Evolutionary conservation across 179 eudicot species (phyloP).

Genomic region (Spergularia azorica): DNA sequence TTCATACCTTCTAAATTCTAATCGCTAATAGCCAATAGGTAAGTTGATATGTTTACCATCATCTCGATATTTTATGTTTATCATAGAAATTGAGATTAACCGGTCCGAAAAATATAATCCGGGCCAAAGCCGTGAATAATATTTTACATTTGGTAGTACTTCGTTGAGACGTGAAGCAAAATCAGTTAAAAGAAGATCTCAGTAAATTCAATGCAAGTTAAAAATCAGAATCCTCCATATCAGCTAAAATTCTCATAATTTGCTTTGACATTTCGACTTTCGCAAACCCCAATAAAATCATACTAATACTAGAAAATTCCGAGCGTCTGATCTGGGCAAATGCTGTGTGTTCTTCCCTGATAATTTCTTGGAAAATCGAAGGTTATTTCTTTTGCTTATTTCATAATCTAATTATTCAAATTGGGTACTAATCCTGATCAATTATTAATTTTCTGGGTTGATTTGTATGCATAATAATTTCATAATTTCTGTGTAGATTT

Average conservation of each 20-base stretch:
- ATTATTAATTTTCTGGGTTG: not conserved
- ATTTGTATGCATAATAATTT: not conserved
- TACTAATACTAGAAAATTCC: not conserved
- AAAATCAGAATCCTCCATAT: not conserved
- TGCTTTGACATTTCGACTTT: constrained; percentile 14
- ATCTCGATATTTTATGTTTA: no score
- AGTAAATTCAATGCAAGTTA: not conserved
- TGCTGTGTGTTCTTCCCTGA: not conserved
- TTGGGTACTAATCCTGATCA: not conserved
- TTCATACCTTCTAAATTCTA: no score
- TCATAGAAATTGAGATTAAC: no score
- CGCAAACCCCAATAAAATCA: constrained; percentile 1
- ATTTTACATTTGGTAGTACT: no score
- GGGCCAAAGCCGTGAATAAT: no score
- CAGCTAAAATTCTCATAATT: constrained; percentile 5
- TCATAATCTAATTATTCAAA: not conserved
- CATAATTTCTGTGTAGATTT: not conserved
- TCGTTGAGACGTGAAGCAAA: not conserved
- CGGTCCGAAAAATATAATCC: no score
- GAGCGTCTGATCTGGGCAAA: constrained; percentile 18
- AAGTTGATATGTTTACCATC: no score
- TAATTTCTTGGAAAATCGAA: not conserved
- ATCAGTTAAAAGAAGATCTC: not conserved
- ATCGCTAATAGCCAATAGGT: no score
- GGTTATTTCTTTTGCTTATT: not conserved